These are phyloP conservation scores for Somion occarium DNA, from an alignment of 1,284 basidiomycete genomes.

Conservation along the genomic window DNA sequence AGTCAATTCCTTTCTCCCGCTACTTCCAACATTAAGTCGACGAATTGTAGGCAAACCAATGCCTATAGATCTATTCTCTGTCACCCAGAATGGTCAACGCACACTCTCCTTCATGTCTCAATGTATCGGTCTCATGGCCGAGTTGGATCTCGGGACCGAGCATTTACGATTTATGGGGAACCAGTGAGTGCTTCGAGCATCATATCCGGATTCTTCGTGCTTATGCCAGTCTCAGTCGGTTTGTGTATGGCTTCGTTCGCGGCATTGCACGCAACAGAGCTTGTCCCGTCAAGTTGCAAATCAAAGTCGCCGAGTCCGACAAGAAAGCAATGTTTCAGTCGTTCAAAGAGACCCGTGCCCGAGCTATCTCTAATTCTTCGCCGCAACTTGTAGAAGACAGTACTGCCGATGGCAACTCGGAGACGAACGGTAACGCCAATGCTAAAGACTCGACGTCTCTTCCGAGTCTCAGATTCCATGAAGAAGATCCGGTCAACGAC, in stretches of 20 bases:
- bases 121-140: constrained; percentile 88
- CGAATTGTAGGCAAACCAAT: constrained; percentile 53
- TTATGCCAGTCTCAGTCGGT: constrained; percentile 45
- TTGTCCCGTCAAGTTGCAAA: constrained; percentile 67
- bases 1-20: not conserved
- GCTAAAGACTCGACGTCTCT: constrained; percentile 18
- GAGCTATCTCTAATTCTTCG: not conserved
- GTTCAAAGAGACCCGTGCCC: not conserved
- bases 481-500: constrained; percentile 28
- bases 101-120: constrained; percentile 88
- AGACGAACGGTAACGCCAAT: not conserved
- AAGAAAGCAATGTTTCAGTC: constrained; percentile 62
- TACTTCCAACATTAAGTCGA: not conserved
- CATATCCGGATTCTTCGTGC: not conserved
- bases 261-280: constrained; percentile 66
- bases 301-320: constrained; percentile 69
- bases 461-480: constrained; percentile 39
- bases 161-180: constrained; percentile 93
- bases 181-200: constrained; percentile 15
- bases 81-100: constrained; percentile 65
- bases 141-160: constrained; percentile 87
- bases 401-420: constrained; percentile 7
- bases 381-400: not conserved
- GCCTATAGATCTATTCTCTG: constrained; percentile 78
- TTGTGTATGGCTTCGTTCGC: constrained; percentile 78